Evolutionary conservation across 768 basidiomycete species (phyloP), one percentile per base, ranked within the genome.

Genomic region (Amanita subjunquillea): DNA sequence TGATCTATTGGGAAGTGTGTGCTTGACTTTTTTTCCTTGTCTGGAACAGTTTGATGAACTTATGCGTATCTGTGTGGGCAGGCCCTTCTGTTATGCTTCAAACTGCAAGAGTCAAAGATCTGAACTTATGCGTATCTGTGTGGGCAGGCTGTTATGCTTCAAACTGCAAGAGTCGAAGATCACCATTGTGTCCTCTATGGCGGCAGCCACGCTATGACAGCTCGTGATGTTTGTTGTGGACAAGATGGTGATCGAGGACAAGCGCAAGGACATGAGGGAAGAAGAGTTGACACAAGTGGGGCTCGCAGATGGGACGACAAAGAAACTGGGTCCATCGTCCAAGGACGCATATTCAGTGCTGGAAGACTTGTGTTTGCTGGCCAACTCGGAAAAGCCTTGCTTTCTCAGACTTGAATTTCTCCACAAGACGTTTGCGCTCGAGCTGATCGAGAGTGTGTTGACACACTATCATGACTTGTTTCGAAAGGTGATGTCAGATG

Each of bases 181-280:
- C 22, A 87, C 92, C 0, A 94, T 98, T 23, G 95, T 99, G 6
- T 95, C 93, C 2, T 94, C 91, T 0, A 98, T 95, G 3, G 95
- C 95, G 2, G 94, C 94, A 2, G 96, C 96, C 0, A 97, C 94
- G 0, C 77, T 97, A 3, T 85, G 94, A 2, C 95, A 98, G 63
- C 76, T 97, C 1, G 91, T 98, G 42, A 97, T 99, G 94, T 89
- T 97, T 58, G 85, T 97, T 15, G 89, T 97, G 40, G 96, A 99
- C 69, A 93, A 95, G 63, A 88, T 97, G 66, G 80, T 84, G 1
- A 75, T 79, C 15, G 90, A 93, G 62, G 88, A 92, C 63, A 69
- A 72, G 4, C 44, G 66, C 6, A 64, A 67, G 49, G 32, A 39
- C 32, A 65, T 65, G 13, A 76, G 74, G 68, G 17, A 63, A 68